Conservation (phyloP, 2,329 filamentous ascomycete species). For the Aspergillus pseudoviridinutans region DNA sequence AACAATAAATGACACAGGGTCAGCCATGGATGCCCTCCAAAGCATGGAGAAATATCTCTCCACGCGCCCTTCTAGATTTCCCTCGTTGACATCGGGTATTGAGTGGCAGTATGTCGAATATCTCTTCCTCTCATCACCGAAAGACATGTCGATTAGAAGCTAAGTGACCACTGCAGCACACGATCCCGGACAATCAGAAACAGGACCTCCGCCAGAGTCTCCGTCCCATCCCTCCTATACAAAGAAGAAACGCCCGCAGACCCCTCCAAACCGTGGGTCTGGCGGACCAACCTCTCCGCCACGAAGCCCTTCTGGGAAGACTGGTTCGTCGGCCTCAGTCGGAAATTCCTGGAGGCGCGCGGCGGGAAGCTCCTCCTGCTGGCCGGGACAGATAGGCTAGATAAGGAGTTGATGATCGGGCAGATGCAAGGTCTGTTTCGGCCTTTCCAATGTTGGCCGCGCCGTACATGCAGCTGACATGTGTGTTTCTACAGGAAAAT, state of each 20-base stretch:
- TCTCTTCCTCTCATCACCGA: background rate
- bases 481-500: constrained; percentile 61
- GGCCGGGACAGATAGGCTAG: constrained; percentile 83
- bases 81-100: constrained; percentile 72
- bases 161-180: constrained; percentile 45
- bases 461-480: too few relatives aligned
- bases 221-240: constrained; percentile 74
- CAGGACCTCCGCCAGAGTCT: constrained; percentile 74
- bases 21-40: constrained; percentile 87
- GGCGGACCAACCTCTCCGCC: constrained; percentile 77
- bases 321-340: constrained; percentile 86
- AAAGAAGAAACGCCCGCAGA: constrained; percentile 37
- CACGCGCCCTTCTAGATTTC: constrained; percentile 73
- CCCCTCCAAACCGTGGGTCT: constrained; percentile 61
- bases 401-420: constrained; percentile 89
- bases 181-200: constrained; percentile 84
- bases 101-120: constrained; percentile 70
- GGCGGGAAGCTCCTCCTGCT: constrained; percentile 82
- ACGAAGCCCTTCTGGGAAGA: constrained; percentile 92
- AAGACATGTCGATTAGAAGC: background rate
- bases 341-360: constrained; percentile 76
- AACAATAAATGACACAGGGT: constrained; percentile 47
- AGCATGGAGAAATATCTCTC: constrained; percentile 92
- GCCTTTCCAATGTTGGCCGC: too few relatives aligned
- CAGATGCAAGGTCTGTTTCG: constrained; percentile 60